phyloP scores from a whole-genome alignment of 495 filamentous ascomycete species.

The Aspergillus baeticus region DNA sequence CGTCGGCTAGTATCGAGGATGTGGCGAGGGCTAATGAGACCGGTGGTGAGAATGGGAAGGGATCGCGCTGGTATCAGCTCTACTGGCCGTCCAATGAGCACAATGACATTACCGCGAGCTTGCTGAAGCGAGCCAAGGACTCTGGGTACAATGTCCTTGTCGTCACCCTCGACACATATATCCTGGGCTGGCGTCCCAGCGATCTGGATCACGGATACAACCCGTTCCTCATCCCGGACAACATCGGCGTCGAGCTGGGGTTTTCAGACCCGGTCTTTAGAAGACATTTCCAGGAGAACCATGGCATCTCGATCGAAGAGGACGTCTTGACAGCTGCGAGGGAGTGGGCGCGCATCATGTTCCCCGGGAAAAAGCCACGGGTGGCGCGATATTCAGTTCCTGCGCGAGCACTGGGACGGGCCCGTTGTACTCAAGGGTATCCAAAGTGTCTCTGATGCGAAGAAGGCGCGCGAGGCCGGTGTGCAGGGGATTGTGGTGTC shows the following conservation, averaged over 20 bases:
- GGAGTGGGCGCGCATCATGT: slow-evolving; percentile 46
- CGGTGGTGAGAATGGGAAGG: slow-evolving; percentile 31
- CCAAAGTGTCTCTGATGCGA: slow-evolving; percentile 45
- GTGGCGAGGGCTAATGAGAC: slow-evolving; percentile 43
- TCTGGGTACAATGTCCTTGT: slow-evolving; percentile 55
- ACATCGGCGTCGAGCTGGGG: slow-evolving; percentile 48
- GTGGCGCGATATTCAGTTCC: slow-evolving; percentile 49
- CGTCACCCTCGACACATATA: slow-evolving; percentile 63
- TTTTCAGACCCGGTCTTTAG: slow-evolving; percentile 56
- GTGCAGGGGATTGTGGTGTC: slow-evolving; percentile 55
- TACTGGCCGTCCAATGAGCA: slow-evolving; percentile 55
- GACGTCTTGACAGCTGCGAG: slow-evolving; percentile 27
- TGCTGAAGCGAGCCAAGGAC: slow-evolving; percentile 52
- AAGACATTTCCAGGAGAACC: slow-evolving; percentile 35
- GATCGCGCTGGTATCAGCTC: slow-evolving; percentile 56
- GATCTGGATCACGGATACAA: slow-evolving; percentile 56
- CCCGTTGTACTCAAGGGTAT: slow-evolving; percentile 15
- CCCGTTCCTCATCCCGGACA: slow-evolving; percentile 43
- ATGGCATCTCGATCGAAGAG: slow-evolving; percentile 41
- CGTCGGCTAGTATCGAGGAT: slow-evolving; percentile 39
- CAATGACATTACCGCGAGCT: slow-evolving; percentile 49
- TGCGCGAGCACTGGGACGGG: slow-evolving; percentile 15
- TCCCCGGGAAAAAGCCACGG: slow-evolving; percentile 43
- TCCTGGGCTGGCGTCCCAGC: slow-evolving; percentile 55
- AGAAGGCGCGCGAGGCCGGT: slow-evolving; percentile 45